Evolutionary conservation across 208 protist genomes (phyloP), one percentile per base, ranked within the genome.

Genomic region (Strigomonas galati): DNA sequence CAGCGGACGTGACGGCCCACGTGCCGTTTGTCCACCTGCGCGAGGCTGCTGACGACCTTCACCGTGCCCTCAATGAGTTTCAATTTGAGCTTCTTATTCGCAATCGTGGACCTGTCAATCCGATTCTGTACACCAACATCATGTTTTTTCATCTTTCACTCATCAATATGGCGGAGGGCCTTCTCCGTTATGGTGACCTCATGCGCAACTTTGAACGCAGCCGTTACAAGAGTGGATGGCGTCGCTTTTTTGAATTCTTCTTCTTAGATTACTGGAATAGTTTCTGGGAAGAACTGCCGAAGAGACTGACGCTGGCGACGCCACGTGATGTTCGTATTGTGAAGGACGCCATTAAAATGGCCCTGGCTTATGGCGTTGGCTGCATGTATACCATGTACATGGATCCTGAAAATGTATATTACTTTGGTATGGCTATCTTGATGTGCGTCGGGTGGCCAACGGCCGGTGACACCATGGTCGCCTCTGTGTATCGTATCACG

Each of bases 381-480:
- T 62, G 77, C 63, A 64, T 74, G 71, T 88, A 79, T 48, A 82
- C 85, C 26, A 63, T 78, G 0, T 82, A 87, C 72, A 75, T 76
- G 54, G 82, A 88, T 53, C 48, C 23, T 3, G 55, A 77, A 14
- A 81, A 84, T 31, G 62, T 84, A 2, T 87, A 88, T 61, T 88
- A 82, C 70, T 91, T 88, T 64, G 82, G 85, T 3, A 88, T 91
- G 81, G 71, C 74, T 19, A 91, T 91, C 67, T 65, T 91, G 24
- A 78, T 91, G 37, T 72, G 81, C 27, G 72, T 91, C 0, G 77
- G 71, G 2, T 72, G 78, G 72, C 85, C 73, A 32, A 88, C 85
- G 1, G 79, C 77, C 1, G 73, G 74, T 19, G 85, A 91, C 48
- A 85, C 85, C 15, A 69, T 91, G 54, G 62, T 81, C 43, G 67